Conservation (phyloP, 2,329 filamentous ascomycete genomes). For the Dactylellina cionopaga region DNA sequence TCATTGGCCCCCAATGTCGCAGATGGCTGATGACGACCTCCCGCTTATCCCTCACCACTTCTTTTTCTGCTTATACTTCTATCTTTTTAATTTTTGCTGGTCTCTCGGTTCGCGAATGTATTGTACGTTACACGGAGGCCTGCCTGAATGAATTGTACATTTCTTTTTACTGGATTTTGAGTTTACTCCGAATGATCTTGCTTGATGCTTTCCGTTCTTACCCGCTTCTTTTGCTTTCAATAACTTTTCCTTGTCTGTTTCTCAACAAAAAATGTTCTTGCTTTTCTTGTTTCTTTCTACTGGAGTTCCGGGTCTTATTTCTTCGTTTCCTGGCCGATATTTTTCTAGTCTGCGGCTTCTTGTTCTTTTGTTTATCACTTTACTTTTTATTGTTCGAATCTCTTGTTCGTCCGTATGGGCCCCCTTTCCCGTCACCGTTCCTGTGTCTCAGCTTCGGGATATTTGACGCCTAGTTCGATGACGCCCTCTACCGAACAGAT, state of each 20-base stretch:
- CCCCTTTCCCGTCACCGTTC: conserved; percentile 26
- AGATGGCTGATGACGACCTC: conserved; percentile 34
- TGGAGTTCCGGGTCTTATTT: conserved; percentile 44
- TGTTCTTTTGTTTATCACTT: conserved; percentile 27
- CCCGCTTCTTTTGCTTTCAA: not conserved
- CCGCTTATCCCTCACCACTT: conserved; percentile 5
- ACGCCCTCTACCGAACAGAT: not conserved
- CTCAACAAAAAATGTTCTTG: conserved; percentile 42
- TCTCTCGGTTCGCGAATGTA: conserved; percentile 44
- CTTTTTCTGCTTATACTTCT: too few species aligned
- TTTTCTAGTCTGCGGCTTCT: conserved; percentile 45
- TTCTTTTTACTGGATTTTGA: conserved; percentile 31
- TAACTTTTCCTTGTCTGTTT: conserved; percentile 16
- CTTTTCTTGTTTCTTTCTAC: conserved; percentile 28
- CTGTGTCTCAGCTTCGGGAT: not conserved
- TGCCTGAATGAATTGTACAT: conserved; percentile 49
- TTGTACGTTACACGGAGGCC: conserved; percentile 50
- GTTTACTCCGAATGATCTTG: conserved; percentile 52
- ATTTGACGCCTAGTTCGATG: not conserved
- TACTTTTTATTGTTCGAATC: conserved; percentile 23
- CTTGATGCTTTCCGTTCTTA: conserved; percentile 51
- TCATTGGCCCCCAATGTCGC: conserved; percentile 27
- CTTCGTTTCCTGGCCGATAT: conserved; percentile 48
- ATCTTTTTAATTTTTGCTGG: conserved; percentile 20
- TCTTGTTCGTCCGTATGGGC: conserved; percentile 5